Percentiles rank a stretch among this genome's conserved stretches.
phyloP scores from a whole-genome alignment of 495 filamentous ascomycete species.

The Hypoxylon subgilvum region DNA sequence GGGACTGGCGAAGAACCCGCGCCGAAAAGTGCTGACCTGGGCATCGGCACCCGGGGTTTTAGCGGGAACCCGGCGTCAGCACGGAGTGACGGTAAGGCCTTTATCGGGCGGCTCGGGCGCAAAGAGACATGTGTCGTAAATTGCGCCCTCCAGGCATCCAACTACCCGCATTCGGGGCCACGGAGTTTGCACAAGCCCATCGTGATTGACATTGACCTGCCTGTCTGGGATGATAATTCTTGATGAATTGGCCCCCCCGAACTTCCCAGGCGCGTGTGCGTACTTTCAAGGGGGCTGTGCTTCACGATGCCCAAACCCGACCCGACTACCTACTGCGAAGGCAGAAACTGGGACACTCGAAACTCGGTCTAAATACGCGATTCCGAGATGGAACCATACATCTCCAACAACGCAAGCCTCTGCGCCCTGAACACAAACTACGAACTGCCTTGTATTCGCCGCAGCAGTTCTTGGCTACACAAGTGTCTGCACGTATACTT shows the following conservation, averaged over 20 bases:
- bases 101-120: constrained; percentile 54
- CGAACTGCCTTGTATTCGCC: neutral
- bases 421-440: constrained; percentile 2
- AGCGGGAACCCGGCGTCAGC: constrained; percentile 44
- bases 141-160: constrained; percentile 71
- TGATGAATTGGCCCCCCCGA: constrained; percentile 18
- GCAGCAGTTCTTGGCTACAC: neutral
- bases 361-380: neutral
- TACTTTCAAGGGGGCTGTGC: constrained; percentile 24
- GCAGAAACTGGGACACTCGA: neutral
- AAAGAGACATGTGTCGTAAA: constrained; percentile 80
- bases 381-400: neutral
- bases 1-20: neutral
- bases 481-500: neutral
- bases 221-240: constrained; percentile 53
- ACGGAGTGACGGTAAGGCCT: constrained; percentile 50
- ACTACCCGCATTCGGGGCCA: constrained; percentile 64
- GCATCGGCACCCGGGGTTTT: constrained; percentile 44
- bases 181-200: constrained; percentile 76
- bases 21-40: constrained; percentile 26
- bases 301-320: neutral
- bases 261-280: constrained; percentile 8
- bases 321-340: neutral
- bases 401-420: neutral
- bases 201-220: constrained; percentile 77